Percentiles rank a stretch among this genome's conserved stretches.
Evolutionary conservation across 768 basidiomycete genomes (phyloP).

Genomic region (Suillus decipiens): DNA sequence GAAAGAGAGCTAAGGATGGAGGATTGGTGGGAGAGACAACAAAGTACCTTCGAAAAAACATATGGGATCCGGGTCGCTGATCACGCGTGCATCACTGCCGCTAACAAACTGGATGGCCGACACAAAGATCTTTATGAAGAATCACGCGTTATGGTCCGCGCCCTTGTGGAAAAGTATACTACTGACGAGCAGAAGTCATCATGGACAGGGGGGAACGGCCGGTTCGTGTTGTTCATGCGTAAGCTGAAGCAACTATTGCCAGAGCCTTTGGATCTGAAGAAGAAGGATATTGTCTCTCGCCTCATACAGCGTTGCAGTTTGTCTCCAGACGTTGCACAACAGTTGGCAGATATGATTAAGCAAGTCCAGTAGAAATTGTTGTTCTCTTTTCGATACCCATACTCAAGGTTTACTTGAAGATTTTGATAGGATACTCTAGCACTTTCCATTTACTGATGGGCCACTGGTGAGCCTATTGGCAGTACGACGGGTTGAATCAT

Average conservation of each 20-base stretch:
- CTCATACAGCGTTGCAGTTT: slow-evolving; percentile 28
- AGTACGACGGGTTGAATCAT: not conserved
- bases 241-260: slow-evolving; percentile 20
- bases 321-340: slow-evolving; percentile 28
- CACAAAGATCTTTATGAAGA: too few relatives aligned
- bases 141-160: slow-evolving; percentile 12
- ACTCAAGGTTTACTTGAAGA: not conserved
- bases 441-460: not conserved
- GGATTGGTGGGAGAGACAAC: slow-evolving; percentile 28
- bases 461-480: not conserved
- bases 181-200: not conserved
- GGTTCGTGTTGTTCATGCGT: slow-evolving; percentile 20
- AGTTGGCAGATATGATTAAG: slow-evolving; percentile 26
- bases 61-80: too few relatives aligned
- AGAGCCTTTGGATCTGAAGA: slow-evolving; percentile 14
- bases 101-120: too few relatives aligned
- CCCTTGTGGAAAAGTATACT: slow-evolving; percentile 21
- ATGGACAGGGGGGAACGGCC: slow-evolving; percentile 17
- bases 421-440: not conserved
- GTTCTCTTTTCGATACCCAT: not conserved
- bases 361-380: slow-evolving; percentile 10
- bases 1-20: slow-evolving; percentile 33
- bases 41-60: too few relatives aligned
- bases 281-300: slow-evolving; percentile 20
- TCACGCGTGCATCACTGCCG: too few relatives aligned